phyloP scores from a whole-genome alignment of 2,329 filamentous ascomycete species.

The Botrytis deweyae region DNA sequence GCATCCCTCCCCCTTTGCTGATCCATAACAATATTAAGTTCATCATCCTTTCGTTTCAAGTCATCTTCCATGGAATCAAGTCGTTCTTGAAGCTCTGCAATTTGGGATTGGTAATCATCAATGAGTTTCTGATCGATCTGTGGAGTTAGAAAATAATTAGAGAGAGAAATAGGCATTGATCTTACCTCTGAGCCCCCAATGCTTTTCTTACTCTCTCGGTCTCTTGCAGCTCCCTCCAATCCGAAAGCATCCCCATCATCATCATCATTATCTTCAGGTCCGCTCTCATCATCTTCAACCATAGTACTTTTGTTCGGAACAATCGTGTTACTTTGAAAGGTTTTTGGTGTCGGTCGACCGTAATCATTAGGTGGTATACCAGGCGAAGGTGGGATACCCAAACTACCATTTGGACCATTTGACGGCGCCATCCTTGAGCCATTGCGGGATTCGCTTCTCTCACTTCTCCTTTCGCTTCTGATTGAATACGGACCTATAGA shows the following conservation, averaged over 20 bases:
- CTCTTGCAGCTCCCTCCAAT: constrained; percentile 46
- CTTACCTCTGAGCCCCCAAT: constrained; percentile 43
- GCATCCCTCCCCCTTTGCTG: constrained; percentile 55
- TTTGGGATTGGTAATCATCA: constrained; percentile 76
- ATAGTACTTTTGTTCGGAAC: constrained; percentile 97
- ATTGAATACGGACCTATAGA: constrained; percentile 48
- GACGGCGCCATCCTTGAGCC: constrained; percentile 43
- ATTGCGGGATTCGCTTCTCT: constrained; percentile 35
- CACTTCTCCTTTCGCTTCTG: constrained; percentile 29
- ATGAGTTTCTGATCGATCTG: constrained; percentile 69
- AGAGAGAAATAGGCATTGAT: constrained; percentile 16
- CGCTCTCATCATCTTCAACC: constrained; percentile 85
- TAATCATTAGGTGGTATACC: constrained; percentile 61
- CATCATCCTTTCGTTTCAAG: constrained; percentile 69
- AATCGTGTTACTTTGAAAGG: constrained; percentile 92
- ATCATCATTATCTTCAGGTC: constrained; percentile 73
- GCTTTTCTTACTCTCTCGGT: constrained; percentile 43
- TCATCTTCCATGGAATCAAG: constrained; percentile 68
- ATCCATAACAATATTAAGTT: constrained; percentile 60
- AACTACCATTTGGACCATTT: constrained; percentile 42
- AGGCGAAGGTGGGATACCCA: constrained; percentile 58
- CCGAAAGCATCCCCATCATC: constrained; percentile 71
- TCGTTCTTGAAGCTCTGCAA: constrained; percentile 72
- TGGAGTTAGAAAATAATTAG: constrained; percentile 29
- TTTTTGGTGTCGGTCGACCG: constrained; percentile 78